These are phyloP conservation scores for Fomes fomentarius DNA, from an alignment of 1,284 basidiomycete species.

Conservation along the genomic window DNA sequence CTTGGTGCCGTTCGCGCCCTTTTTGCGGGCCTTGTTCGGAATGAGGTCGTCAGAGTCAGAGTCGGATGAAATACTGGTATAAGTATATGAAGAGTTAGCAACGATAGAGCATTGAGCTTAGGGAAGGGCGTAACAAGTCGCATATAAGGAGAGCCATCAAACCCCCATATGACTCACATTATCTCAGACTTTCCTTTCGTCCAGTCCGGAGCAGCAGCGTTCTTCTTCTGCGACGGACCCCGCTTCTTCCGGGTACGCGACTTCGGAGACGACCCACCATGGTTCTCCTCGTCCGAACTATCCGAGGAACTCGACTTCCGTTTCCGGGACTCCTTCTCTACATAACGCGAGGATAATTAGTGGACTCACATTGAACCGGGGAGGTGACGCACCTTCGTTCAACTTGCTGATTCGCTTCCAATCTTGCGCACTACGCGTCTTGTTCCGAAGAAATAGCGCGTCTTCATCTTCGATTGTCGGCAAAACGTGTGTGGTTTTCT, in stretches of 20 bases:
- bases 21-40: slow-evolving; percentile 37
- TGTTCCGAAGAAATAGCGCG: slow-evolving; percentile 66
- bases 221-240: slow-evolving; percentile 37
- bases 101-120: too few species aligned
- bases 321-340: slow-evolving; percentile 19
- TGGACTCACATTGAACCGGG: neutral
- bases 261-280: slow-evolving; percentile 33
- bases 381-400: slow-evolving; percentile 48
- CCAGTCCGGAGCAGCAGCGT: slow-evolving; percentile 28
- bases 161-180: slow-evolving; percentile 22
- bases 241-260: slow-evolving; percentile 41
- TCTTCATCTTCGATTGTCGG: slow-evolving; percentile 53
- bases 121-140: too few species aligned
- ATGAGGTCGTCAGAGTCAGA: slow-evolving; percentile 45
- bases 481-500: slow-evolving; percentile 17
- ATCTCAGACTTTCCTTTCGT: slow-evolving; percentile 28
- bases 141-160: too few species aligned
- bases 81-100: too few species aligned
- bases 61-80: slow-evolving; percentile 43
- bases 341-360: neutral
- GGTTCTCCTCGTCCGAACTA: slow-evolving; percentile 29
- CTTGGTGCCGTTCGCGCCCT: slow-evolving; percentile 9
- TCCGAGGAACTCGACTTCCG: slow-evolving; percentile 17
- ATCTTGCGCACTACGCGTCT: slow-evolving; percentile 49
- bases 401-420: slow-evolving; percentile 62